These are phyloP conservation scores for Salicornia ramosissima DNA, from an alignment of 148 eudicot genomes.

Conservation along the genomic window DNA sequence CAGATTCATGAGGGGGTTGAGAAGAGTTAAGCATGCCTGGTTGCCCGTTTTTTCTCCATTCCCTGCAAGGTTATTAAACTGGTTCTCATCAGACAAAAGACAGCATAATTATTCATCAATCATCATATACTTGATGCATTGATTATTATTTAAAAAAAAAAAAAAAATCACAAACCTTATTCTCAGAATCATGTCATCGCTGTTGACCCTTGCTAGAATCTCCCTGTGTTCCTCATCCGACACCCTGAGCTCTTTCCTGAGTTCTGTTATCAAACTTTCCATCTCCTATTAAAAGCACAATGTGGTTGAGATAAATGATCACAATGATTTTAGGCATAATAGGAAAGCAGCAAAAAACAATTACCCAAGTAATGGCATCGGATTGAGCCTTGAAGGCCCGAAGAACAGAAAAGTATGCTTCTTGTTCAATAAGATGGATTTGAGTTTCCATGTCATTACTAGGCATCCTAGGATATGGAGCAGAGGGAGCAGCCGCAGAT, in stretches of 20 bases:
- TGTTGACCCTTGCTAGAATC: constrained; percentile 71
- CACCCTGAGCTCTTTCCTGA: constrained; percentile 82
- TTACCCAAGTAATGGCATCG: constrained; percentile 92
- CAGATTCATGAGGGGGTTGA: constrained; percentile 59
- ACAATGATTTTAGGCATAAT: neutral
- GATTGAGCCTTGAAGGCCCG: constrained; percentile 91
- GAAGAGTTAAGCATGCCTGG: constrained; percentile 48
- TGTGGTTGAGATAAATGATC: constrained; percentile 9
- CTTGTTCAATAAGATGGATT: constrained; percentile 81
- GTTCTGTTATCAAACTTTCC: constrained; percentile 85
- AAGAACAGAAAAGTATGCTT: constrained; percentile 76
- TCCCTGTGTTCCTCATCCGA: constrained; percentile 94
- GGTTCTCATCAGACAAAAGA: constrained; percentile 20
- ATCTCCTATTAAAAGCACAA: constrained; percentile 47
- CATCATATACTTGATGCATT: neutral
- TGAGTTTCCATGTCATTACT: constrained; percentile 69
- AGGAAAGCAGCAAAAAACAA: constrained; percentile 1
- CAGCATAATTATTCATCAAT: constrained; percentile 10
- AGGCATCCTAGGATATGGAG: constrained; percentile 56
- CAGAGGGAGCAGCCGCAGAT: constrained; percentile 47
- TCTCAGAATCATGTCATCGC: constrained; percentile 65
- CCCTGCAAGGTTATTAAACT: constrained; percentile 43
- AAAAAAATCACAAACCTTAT: constrained; percentile 56
- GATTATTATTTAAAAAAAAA: neutral
- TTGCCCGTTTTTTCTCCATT: constrained; percentile 85